Base-by-base conservation (phyloP, 2,329 filamentous ascomycete species). In the Nemania sp. region DNA sequence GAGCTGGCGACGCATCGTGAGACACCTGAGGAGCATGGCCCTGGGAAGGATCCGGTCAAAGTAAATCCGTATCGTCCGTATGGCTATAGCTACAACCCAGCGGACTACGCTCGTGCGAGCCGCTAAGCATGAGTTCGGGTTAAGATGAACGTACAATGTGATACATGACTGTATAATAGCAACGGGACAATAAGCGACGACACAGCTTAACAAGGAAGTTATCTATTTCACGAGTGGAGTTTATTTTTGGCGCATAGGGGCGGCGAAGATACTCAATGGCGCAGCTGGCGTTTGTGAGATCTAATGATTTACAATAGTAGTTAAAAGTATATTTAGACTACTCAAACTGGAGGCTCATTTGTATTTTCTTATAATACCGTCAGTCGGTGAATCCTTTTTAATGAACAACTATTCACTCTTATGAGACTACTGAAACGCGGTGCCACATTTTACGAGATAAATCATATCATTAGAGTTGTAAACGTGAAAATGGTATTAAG, bases 1-100 rank as follows among this genome's bases (percentile, higher is more conserved):
- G 85, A 85, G 63, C 68, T 88, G 27, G 66, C 83, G 2, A 81
- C 85, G 2, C 85, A 87, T 66, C 75, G 74, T 8, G 85, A 87
- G 77, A 83, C 82, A 1, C 73, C 68, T 0, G 85, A 86, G 70
- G 85, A 86, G 75, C 75, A 85, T 27, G n/a, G 55, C 45, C 11
- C 55, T 2, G 60, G 45, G 5, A 62, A 51, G 10, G 3, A 10
- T 2, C 1, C 53, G 29, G 35, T 15, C 1, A 15, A 24, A 10
- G 35, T n/a, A 6, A 65, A 54, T 5, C 13, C 18, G 49, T 64
- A 68, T n/a, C 67, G 69, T 11, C 67, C 72, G 22, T 73, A 69
- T 20, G 56, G 70, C 1, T 79, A 80, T 20, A 64, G 64, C 5
- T 83, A 83, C 62, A 83, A 83, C 24, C 80, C 81, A 3, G 77